Evolutionary conservation across 106 monocot genomes (phyloP).

Genomic region (Dioscorea dumetorum): DNA sequence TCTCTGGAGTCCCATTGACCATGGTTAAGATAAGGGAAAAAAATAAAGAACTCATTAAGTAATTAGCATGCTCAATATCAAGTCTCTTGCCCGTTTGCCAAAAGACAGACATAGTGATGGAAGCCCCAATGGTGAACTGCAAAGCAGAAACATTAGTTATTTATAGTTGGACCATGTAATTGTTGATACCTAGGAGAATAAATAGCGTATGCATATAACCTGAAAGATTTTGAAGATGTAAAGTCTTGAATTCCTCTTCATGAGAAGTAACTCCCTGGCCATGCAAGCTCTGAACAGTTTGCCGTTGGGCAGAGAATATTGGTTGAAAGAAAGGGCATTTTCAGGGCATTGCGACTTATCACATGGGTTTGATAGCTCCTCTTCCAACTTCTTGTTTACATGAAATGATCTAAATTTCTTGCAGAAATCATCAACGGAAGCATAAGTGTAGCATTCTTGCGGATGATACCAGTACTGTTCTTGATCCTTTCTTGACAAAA

Average conservation of each 20-base stretch:
- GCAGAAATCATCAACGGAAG: slow-evolving; percentile 35
- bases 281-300: slow-evolving; percentile 65
- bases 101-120: slow-evolving; percentile 53
- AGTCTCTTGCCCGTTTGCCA: slow-evolving; percentile 35
- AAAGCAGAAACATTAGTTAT: neutral
- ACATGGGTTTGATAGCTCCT: slow-evolving; percentile 38
- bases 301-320: slow-evolving; percentile 55
- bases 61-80: slow-evolving; percentile 54
- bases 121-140: slow-evolving; percentile 48
- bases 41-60: slow-evolving; percentile 60
- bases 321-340: slow-evolving; percentile 44
- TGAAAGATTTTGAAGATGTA: slow-evolving; percentile 68
- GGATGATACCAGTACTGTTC: slow-evolving; percentile 58
- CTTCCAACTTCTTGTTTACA: slow-evolving; percentile 29
- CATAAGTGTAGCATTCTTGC: slow-evolving; percentile 31
- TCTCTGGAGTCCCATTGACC: slow-evolving; percentile 64
- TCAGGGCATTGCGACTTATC: slow-evolving; percentile 35
- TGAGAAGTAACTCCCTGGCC: slow-evolving; percentile 70
- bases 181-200: neutral
- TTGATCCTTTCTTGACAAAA: slow-evolving; percentile 79
- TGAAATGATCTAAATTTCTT: slow-evolving; percentile 39
- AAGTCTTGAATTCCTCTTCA: slow-evolving; percentile 72
- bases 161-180: neutral
- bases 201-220: slow-evolving; percentile 14
- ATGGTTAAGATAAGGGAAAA: slow-evolving; percentile 36